A percentile compares a stretch with the other conserved stretches of the same genome.
Conservation (phyloP, 2,329 filamentous ascomycete species). For the Pestalotiopsis sp. region DNA sequence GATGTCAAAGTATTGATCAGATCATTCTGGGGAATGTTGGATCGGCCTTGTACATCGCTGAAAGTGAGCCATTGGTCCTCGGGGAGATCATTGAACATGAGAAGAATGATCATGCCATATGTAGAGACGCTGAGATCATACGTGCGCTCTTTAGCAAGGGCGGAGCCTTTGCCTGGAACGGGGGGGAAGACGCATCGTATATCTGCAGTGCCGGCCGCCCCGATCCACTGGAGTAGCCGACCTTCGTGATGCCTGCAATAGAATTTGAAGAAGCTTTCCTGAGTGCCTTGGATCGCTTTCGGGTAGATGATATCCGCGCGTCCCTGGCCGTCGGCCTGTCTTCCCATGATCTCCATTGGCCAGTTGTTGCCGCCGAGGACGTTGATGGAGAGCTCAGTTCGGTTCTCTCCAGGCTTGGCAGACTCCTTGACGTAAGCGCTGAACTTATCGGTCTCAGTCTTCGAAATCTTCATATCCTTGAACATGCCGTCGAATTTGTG, state of each 20-base stretch:
- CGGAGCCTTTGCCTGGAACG: conserved; percentile 70
- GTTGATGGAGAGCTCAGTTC: conserved; percentile 79
- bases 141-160: conserved; percentile 65
- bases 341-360: conserved; percentile 86
- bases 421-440: conserved; percentile 64
- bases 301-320: conserved; percentile 71
- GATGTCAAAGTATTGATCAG: conserved; percentile 79
- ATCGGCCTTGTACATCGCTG: conserved; percentile 82
- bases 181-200: conserved; percentile 78
- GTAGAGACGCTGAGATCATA: conserved; percentile 94
- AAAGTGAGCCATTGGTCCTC: conserved; percentile 55
- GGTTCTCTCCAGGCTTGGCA: conserved; percentile 56
- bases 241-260: conserved; percentile 89
- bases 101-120: conserved; percentile 85
- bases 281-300: conserved; percentile 70
- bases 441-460: conserved; percentile 79
- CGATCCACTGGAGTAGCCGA: conserved; percentile 82
- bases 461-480: conserved; percentile 88
- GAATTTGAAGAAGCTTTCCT: conserved; percentile 84
- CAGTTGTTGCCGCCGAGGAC: conserved; percentile 93
- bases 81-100: conserved; percentile 83
- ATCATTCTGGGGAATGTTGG: conserved; percentile 76
- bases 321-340: conserved; percentile 48
- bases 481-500: conserved; percentile 96
- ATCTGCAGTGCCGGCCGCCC: conserved; percentile 76